Percentiles rank a stretch among this genome's conserved stretches.
These are phyloP conservation scores for Tricholoma flavovirens DNA, from an alignment of 768 basidiomycete genomes.

Conservation along the genomic window DNA sequence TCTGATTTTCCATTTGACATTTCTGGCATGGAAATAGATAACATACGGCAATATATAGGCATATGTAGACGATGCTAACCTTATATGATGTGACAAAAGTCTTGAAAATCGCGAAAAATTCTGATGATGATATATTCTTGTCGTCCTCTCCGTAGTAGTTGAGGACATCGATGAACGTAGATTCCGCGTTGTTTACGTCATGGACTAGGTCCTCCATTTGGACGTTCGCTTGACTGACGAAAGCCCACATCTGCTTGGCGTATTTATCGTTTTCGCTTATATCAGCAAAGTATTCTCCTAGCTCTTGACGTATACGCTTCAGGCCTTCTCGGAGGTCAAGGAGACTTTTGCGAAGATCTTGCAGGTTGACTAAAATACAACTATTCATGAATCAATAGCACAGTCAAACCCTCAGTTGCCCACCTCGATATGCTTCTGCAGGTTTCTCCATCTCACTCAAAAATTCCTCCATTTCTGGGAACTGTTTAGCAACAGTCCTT, in stretches of 20 bases:
- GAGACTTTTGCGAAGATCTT: slow-evolving; percentile 76
- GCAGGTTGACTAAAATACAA: slow-evolving; percentile 63
- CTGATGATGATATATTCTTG: slow-evolving; percentile 76
- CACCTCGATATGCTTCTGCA: slow-evolving; percentile 90
- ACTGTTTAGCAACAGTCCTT: slow-evolving; percentile 79
- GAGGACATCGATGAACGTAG: slow-evolving; percentile 78
- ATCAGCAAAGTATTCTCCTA: slow-evolving; percentile 75
- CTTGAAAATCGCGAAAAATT: slow-evolving; percentile 97
- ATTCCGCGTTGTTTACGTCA: slow-evolving; percentile 80
- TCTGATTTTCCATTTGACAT: slow-evolving; percentile 79
- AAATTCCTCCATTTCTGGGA: slow-evolving; percentile 83
- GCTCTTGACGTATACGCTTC: slow-evolving; percentile 73
- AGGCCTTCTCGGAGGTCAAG: slow-evolving; percentile 69
- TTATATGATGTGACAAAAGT: slow-evolving; percentile 93
- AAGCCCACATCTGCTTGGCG: slow-evolving; percentile 89
- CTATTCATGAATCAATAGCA: slow-evolving; percentile 4
- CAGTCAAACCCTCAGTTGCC: slow-evolving; percentile 7
- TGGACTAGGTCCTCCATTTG: slow-evolving; percentile 83
- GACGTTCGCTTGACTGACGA: slow-evolving; percentile 67
- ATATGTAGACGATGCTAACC: slow-evolving; percentile 33
- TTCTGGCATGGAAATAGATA: slow-evolving; percentile 45
- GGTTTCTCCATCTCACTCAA: slow-evolving; percentile 85
- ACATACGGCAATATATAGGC: neutral
- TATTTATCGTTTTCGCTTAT: slow-evolving; percentile 69
- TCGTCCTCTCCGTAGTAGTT: slow-evolving; percentile 93